phyloP scores from a whole-genome alignment of 179 eudicot genomes.

The Patellifolia procumbens region DNA sequence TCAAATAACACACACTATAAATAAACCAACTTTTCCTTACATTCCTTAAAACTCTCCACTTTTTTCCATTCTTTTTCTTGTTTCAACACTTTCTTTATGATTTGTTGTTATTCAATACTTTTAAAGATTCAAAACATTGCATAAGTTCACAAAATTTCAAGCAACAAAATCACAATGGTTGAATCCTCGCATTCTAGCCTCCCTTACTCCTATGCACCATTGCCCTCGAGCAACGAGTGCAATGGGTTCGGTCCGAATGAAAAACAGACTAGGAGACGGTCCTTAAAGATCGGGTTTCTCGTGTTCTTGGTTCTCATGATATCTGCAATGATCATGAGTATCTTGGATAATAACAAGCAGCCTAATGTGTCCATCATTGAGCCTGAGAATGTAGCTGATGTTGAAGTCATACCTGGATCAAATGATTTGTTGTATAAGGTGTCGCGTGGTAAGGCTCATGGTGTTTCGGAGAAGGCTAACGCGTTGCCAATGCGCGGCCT shows the following conservation, averaged over 20 bases:
- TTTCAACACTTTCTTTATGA: not conserved
- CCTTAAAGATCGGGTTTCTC: conserved; percentile 25
- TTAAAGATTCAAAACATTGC: not conserved
- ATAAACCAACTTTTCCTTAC: conserved; percentile 21
- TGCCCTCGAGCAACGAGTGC: conserved; percentile 17
- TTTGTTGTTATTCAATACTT: not conserved
- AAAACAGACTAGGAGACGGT: conserved; percentile 9
- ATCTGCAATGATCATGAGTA: conserved; percentile 29
- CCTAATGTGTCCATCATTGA: not conserved
- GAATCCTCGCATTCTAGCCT: conserved; percentile 18
- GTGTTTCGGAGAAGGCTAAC: conserved; percentile 57
- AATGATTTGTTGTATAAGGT: conserved; percentile 22
- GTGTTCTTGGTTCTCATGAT: conserved; percentile 32
- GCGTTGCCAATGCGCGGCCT: conserved; percentile 24
- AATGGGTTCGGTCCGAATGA: not conserved
- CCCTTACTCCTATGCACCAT: conserved; percentile 35
- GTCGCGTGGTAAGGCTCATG: conserved; percentile 53
- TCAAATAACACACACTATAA: conserved; percentile 24
- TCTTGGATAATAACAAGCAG: conserved; percentile 11
- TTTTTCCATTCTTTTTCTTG: conserved; percentile 5
- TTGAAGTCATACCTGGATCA: conserved; percentile 7
- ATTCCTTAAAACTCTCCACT: not conserved
- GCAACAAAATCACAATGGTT: conserved; percentile 7
- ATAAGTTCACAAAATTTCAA: not conserved
- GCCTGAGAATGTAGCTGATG: conserved; percentile 25